Percentiles rank a stretch among this genome's conserved stretches.
These are phyloP conservation scores for Zizania palustris DNA, from an alignment of 202 grass and related monocot genomes.

Conservation along the genomic window DNA sequence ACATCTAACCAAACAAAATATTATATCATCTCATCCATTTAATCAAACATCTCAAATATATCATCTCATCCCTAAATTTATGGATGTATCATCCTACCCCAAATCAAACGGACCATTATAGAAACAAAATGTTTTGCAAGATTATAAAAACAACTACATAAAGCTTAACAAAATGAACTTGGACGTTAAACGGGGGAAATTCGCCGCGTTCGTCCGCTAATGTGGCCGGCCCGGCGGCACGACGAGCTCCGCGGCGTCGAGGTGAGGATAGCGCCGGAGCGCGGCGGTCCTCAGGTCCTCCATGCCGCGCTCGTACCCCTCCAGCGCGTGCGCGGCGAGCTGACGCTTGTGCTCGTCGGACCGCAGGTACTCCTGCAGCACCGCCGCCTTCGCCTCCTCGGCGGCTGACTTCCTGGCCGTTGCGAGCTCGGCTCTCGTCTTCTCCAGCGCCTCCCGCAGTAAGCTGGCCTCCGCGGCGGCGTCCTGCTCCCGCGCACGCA, in stretches of 20 bases:
- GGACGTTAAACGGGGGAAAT: too few relatives aligned
- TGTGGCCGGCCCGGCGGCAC: background rate
- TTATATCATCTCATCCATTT: too few relatives aligned
- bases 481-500: background rate
- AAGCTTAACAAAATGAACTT: too few relatives aligned
- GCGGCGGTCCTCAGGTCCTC: conserved; percentile 38
- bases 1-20: too few relatives aligned
- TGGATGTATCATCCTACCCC: too few relatives aligned
- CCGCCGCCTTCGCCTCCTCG: background rate
- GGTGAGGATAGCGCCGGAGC: background rate
- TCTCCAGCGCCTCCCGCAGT: conserved; percentile 11
- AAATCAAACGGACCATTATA: too few relatives aligned
- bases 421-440: conserved; percentile 5
- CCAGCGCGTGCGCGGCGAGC: conserved; percentile 23
- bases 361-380: background rate
- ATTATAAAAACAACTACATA: too few relatives aligned
- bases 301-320: conserved; percentile 36
- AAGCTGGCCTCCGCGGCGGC: background rate
- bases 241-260: background rate
- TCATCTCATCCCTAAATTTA: too few relatives aligned
- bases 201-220: too few relatives aligned
- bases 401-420: background rate
- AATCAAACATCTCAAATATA: too few relatives aligned
- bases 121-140: background rate
- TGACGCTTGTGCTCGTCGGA: conserved; percentile 9